These are phyloP conservation scores for Hirschfeldia incana DNA, from an alignment of 345 rosid species.

Conservation along the genomic window DNA sequence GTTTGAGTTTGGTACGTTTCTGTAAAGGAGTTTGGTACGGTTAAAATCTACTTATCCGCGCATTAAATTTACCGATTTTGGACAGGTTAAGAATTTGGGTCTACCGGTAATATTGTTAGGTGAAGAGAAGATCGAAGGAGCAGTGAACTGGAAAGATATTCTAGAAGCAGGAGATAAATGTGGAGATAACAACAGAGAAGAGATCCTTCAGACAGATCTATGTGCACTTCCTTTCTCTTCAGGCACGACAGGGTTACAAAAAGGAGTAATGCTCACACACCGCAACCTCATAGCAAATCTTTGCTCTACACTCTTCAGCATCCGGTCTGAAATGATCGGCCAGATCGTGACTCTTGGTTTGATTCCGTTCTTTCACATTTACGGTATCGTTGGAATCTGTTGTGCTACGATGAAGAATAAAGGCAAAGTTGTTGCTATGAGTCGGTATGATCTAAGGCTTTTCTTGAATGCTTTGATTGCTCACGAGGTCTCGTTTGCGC, in stretches of 20 bases:
- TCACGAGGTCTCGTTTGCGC: slow-evolving; percentile 83
- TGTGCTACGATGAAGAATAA: slow-evolving; percentile 82
- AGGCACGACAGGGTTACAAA: slow-evolving; percentile 91
- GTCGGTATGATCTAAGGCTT: slow-evolving; percentile 67
- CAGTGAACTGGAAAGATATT: slow-evolving; percentile 69
- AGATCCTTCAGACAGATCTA: slow-evolving; percentile 60
- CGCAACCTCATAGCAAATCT: slow-evolving; percentile 81
- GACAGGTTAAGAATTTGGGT: slow-evolving; percentile 62
- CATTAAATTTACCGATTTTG: not conserved
- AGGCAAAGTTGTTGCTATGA: slow-evolving; percentile 88
- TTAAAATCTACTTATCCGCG: not conserved
- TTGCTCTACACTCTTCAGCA: slow-evolving; percentile 80
- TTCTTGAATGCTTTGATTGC: slow-evolving; percentile 67
- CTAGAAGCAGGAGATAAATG: slow-evolving; percentile 77
- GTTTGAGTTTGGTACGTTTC: not conserved
- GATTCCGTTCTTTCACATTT: slow-evolving; percentile 93
- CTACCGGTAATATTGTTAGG: slow-evolving; percentile 62
- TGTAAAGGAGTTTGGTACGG: not conserved
- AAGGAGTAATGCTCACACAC: slow-evolving; percentile 90
- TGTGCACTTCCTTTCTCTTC: slow-evolving; percentile 99
- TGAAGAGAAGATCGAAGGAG: slow-evolving; percentile 52
- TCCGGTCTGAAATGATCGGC: slow-evolving; percentile 68
- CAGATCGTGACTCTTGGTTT: slow-evolving; percentile 59
- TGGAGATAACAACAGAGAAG: slow-evolving; percentile 33
- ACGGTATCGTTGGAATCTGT: slow-evolving; percentile 86